Evolutionary conservation across 164 flowering plant species (phyloP).

Genomic region (Litsea cubeba): DNA sequence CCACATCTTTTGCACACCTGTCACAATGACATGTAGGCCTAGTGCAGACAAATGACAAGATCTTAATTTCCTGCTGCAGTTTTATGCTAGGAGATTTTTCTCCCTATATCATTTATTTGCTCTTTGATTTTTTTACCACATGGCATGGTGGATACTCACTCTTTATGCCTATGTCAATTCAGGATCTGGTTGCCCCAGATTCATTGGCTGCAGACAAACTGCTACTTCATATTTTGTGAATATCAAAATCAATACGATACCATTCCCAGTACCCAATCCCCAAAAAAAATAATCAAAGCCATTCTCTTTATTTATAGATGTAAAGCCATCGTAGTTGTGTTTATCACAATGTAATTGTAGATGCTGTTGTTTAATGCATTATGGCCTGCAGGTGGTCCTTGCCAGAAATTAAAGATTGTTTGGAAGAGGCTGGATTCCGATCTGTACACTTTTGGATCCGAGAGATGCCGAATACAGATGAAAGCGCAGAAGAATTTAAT

Average conservation of each 20-base stretch:
- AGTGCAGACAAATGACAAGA: no score
- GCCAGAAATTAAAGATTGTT: slow-evolving; percentile 88
- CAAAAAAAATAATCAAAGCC: background rate
- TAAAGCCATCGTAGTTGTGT: background rate
- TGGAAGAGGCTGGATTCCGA: slow-evolving; percentile 81
- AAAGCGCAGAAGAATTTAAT: slow-evolving; percentile 49
- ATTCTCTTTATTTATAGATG: background rate
- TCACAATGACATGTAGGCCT: no score
- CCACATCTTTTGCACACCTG: no score
- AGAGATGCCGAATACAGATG: slow-evolving; percentile 65
- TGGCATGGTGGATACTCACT: no score
- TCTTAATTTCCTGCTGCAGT: no score
- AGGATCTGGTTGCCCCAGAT: background rate
- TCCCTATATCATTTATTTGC: no score
- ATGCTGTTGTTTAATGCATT: background rate
- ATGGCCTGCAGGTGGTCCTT: slow-evolving; percentile 68
- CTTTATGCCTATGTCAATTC: background rate
- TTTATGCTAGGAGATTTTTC: no score
- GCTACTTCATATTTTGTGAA: background rate
- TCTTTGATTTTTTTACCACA: no score
- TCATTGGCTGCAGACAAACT: background rate
- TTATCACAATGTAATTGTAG: no score
- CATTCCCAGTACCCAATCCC: no score
- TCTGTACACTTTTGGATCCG: slow-evolving; percentile 87
- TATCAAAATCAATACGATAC: no score